These are phyloP conservation scores for Alternaria longipes DNA, from an alignment of 2,329 filamentous ascomycete genomes.

Conservation along the genomic window DNA sequence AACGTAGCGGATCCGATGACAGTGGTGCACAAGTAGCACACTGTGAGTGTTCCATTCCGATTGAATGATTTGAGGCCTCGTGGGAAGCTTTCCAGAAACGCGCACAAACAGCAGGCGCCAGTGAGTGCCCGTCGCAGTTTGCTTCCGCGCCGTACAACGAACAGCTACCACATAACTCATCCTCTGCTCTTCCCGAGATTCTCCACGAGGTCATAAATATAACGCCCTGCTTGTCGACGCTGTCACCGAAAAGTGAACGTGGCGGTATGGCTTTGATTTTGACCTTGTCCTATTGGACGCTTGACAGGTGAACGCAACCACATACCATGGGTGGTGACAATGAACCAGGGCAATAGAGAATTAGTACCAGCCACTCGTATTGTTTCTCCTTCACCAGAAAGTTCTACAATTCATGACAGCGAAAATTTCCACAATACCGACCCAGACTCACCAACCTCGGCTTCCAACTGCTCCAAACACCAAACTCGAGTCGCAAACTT, in stretches of 20 bases:
- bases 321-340: conserved; percentile 10
- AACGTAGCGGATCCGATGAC: neutral
- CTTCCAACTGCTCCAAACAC: conserved; percentile 8
- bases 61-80: neutral
- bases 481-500: conserved; percentile 3
- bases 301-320: conserved; percentile 4
- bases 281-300: conserved; percentile 2
- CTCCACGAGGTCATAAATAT: neutral
- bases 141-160: neutral
- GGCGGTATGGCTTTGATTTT: neutral
- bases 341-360: conserved; percentile 12
- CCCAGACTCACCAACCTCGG: conserved; percentile 16
- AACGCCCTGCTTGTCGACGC: too few species aligned
- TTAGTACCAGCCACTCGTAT: conserved; percentile 14
- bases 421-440: neutral
- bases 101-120: neutral
- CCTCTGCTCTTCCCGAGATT: neutral
- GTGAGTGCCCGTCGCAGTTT: neutral
- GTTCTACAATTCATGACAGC: neutral
- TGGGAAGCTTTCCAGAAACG: neutral
- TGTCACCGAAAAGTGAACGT: conserved; percentile 1
- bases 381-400: conserved; percentile 8
- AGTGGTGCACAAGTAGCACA: neutral
- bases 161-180: conserved; percentile 1
- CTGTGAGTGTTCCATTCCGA: neutral